Base-by-base conservation (phyloP, 345 rosid genomes). In the Brassica carinata region DNA sequence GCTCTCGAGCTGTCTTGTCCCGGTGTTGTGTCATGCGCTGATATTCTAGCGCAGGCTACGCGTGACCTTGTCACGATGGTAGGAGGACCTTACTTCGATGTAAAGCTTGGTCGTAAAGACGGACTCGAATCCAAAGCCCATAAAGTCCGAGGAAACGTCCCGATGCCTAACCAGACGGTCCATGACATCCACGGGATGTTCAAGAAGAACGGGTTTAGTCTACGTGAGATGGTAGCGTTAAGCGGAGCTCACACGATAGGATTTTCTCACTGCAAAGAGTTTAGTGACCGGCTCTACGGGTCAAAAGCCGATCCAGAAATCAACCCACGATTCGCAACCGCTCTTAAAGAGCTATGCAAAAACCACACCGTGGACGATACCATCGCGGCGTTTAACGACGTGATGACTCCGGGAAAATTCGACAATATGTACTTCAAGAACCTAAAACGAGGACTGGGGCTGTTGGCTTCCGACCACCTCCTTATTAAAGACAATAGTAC, bases 221-320 rank as follows among this genome's bases (percentile, higher is more conserved):
- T 64, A 3, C 83, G 78, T 10, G 91, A 90, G 63, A 78, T 85
- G 86, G 94, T 88, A 7, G 91, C 91, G 0, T 64, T 90, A 34
- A 77, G 79, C 15, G 94, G 94, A 1, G 91, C 82, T 0, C 92
- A 89, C 79, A 89, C 92, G 3, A 89, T 89, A 10, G 92, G 92
- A 34, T 89, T 89, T 76, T 78, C 93, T 7, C 89, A 89, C 40
- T 89, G 93, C 73, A 81, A 64, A 30, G 88, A 87, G 67, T 89
- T 89, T 65, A 29, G 63, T 0, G 74, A 84, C 74, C 55, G 87
- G 63, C 70, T 89, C 13, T 85, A 36, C 63, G 84, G 81, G 6
- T 29, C 81, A 30, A 69, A 72, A 51, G 73, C 83, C 2, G 92
- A 89, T 23, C 77, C 77, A 14, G 78, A 79, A 13, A 57, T 79